A percentile compares a stretch with the other conserved stretches of the same genome.
Conservation (phyloP, 352 stramenopile genomes). For the Globisporangium nunn region DNA sequence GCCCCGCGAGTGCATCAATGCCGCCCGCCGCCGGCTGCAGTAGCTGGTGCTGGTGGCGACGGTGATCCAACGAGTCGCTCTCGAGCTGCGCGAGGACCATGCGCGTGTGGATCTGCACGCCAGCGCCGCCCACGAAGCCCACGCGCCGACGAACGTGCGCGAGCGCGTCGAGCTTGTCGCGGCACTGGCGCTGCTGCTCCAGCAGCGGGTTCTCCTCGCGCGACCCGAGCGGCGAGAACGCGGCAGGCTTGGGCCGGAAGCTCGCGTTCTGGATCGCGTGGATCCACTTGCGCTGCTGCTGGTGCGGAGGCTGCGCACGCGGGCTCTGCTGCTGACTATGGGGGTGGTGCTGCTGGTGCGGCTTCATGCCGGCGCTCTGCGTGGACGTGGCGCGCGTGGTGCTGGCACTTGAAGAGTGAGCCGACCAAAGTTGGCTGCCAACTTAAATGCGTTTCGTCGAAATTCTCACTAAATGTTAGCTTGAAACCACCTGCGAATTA, state of each 20-base stretch:
- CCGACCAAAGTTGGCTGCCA: too few relatives aligned
- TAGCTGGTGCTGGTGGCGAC: neutral
- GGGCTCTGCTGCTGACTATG: neutral
- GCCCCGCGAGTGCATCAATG: slow-evolving; percentile 41
- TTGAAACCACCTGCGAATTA: too few relatives aligned
- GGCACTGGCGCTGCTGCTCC: slow-evolving; percentile 42
- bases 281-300: slow-evolving; percentile 20
- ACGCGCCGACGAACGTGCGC: slow-evolving; percentile 40
- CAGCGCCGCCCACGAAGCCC: slow-evolving; percentile 20
- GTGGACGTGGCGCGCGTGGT: neutral
- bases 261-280: slow-evolving; percentile 44
- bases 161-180: slow-evolving; percentile 54
- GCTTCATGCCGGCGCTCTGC: neutral
- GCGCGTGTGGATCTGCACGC: slow-evolving; percentile 49
- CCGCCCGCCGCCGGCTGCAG: slow-evolving; percentile 8
- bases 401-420: too few relatives aligned
- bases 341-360: neutral
- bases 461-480: too few relatives aligned
- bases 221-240: slow-evolving; percentile 45
- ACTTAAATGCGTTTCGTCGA: too few relatives aligned
- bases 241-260: slow-evolving; percentile 57
- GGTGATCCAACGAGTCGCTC: slow-evolving; percentile 1
- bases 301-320: too few relatives aligned
- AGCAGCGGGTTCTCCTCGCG: slow-evolving; percentile 55
- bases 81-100: slow-evolving; percentile 47